Evolutionary conservation across 169 alveolate genomes (phyloP).

Genomic region (Eimeria maxima): DNA sequence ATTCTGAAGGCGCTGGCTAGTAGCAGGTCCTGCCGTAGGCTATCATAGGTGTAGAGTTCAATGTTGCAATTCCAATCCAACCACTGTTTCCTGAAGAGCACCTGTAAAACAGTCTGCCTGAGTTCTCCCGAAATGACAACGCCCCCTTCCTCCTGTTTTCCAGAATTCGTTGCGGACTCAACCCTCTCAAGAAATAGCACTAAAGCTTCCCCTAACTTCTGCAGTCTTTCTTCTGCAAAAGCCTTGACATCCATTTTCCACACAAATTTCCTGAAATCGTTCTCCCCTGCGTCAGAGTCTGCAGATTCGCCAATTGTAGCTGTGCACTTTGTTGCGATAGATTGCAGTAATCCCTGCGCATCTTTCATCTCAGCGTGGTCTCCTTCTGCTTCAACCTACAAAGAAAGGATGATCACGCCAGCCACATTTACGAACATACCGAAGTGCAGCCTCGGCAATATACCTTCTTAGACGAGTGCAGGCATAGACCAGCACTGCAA

Average conservation of each 20-base stretch:
- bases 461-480: not conserved
- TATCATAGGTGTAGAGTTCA: not conserved
- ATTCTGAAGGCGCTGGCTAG: not conserved
- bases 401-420: not conserved
- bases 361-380: constrained; percentile 12
- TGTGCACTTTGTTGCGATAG: constrained; percentile 67
- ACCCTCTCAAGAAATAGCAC: constrained; percentile 14
- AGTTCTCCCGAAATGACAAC: constrained; percentile 26
- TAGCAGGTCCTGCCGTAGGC: not conserved
- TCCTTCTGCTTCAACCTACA: constrained; percentile 27
- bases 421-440: not conserved
- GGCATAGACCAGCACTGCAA: not conserved
- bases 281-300: constrained; percentile 44
- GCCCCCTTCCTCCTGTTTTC: not conserved
- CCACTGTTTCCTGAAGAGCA: not conserved
- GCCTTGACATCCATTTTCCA: constrained; percentile 70
- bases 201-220: constrained; percentile 19
- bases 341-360: constrained; percentile 66
- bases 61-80: not conserved
- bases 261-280: constrained; percentile 47
- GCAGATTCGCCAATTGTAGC: constrained; percentile 67
- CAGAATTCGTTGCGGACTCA: constrained; percentile 48
- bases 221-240: constrained; percentile 41
- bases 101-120: constrained; percentile 64
- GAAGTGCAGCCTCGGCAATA: not conserved